Evolutionary conservation across 75 land plant species (phyloP).

Genomic region (Isoetes taiwanensis): DNA sequence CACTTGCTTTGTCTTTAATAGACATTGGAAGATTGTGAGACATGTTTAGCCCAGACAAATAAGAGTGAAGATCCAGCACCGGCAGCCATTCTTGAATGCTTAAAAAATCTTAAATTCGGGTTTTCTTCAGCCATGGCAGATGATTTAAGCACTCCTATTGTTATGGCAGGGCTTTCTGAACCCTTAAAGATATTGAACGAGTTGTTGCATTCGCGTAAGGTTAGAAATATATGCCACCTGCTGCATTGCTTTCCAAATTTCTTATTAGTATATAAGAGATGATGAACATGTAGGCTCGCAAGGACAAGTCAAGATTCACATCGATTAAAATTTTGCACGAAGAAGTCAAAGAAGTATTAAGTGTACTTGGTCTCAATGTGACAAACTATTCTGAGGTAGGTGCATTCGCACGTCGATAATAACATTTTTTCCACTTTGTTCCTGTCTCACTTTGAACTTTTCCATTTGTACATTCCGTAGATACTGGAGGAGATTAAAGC

Average conservation of each 20-base stretch:
- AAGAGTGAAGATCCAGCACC: constrained; percentile 6
- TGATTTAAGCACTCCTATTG: constrained; percentile 61
- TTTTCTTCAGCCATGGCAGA: constrained; percentile 62
- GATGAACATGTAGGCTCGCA: too few species aligned
- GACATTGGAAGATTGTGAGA: too few species aligned
- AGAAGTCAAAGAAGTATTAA: constrained; percentile 35
- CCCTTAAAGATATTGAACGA: constrained; percentile 61
- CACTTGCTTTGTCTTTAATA: too few species aligned
- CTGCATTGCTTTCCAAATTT: background rate
- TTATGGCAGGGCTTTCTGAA: constrained; percentile 49
- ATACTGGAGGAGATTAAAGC: constrained; percentile 53
- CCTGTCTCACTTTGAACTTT: too few species aligned
- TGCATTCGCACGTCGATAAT: too few species aligned
- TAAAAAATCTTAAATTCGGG: constrained; percentile 27
- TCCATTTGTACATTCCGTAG: too few species aligned
- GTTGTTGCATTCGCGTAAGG: constrained; percentile 35
- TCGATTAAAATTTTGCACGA: constrained; percentile 37
- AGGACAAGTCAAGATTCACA: constrained; percentile 28
- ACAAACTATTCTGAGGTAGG: constrained; percentile 41
- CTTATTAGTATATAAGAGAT: constrained; percentile 7
- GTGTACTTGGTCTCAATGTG: constrained; percentile 47
- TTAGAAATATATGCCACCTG: background rate
- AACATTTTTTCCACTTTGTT: too few species aligned
- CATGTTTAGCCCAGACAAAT: too few species aligned
- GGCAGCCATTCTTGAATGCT: constrained; percentile 29